A percentile compares a stretch with the other conserved stretches of the same genome.
phyloP scores from a whole-genome alignment of 495 filamentous ascomycete species.

The Amniculicola lignicola region DNA sequence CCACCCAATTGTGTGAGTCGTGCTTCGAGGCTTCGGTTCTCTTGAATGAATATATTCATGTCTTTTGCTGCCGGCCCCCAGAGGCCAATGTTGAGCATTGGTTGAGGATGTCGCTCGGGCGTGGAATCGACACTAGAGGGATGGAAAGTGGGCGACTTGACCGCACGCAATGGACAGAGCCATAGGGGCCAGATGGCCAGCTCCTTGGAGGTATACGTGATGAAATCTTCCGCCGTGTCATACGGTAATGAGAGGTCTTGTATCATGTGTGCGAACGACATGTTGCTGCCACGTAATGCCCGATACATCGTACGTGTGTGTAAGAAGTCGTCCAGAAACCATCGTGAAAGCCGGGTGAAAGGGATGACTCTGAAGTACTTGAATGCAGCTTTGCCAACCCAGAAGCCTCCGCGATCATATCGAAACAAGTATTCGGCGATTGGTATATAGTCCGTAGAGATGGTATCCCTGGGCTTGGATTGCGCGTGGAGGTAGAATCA shows the following conservation, averaged over 20 bases:
- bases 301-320: slow-evolving; percentile 62
- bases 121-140: slow-evolving; percentile 39
- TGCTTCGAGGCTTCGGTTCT: slow-evolving; percentile 63
- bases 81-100: slow-evolving; percentile 56
- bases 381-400: slow-evolving; percentile 53
- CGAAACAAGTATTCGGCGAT: slow-evolving; percentile 58
- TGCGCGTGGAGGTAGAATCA: neutral
- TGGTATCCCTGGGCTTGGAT: slow-evolving; percentile 56
- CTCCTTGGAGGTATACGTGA: slow-evolving; percentile 44
- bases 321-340: slow-evolving; percentile 57
- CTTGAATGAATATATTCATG: slow-evolving; percentile 45
- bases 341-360: slow-evolving; percentile 52
- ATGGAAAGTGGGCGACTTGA: slow-evolving; percentile 48
- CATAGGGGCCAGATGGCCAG: slow-evolving; percentile 57
- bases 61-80: slow-evolving; percentile 48
- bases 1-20: slow-evolving; percentile 65
- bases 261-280: slow-evolving; percentile 48
- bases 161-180: slow-evolving; percentile 54
- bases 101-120: slow-evolving; percentile 26
- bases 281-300: slow-evolving; percentile 51
- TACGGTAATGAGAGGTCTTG: slow-evolving; percentile 57
- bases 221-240: slow-evolving; percentile 44
- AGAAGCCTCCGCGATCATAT: slow-evolving; percentile 60
- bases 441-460: slow-evolving; percentile 50
- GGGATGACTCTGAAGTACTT: slow-evolving; percentile 51